Percentiles rank a stretch among this genome's conserved stretches.
These are phyloP conservation scores for Anastatica hierochuntica DNA, from an alignment of 345 rosid species.

Conservation along the genomic window DNA sequence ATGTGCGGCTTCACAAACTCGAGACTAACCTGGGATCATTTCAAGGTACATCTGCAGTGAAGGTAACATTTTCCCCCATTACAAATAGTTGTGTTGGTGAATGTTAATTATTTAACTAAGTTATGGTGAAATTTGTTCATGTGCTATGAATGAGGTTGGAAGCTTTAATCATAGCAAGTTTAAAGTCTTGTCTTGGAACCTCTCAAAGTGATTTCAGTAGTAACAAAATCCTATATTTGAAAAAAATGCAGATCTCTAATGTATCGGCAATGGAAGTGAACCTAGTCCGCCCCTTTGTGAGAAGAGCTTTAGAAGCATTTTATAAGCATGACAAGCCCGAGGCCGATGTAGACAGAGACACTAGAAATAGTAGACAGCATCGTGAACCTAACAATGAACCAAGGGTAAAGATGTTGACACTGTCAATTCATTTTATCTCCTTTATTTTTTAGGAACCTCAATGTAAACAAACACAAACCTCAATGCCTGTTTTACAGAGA, in stretches of 20 bases:
- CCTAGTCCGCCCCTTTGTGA: conserved; percentile 83
- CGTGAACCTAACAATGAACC: conserved; percentile 46
- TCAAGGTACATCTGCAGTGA: conserved; percentile 84
- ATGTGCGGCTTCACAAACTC: conserved; percentile 86
- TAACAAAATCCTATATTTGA: conserved; percentile 17
- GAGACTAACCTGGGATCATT: conserved; percentile 82
- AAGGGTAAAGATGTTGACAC: conserved; percentile 37
- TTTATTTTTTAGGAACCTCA: too few relatives aligned
- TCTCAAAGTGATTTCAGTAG: not conserved
- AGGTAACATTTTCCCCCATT: conserved; percentile 33
- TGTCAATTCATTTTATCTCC: not conserved
- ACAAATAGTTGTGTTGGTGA: not conserved
- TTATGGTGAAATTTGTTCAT: too few relatives aligned
- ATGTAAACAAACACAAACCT: not conserved
- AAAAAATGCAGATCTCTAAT: conserved; percentile 53
- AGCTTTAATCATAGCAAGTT: too few relatives aligned
- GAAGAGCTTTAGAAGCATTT: conserved; percentile 81
- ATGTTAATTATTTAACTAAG: too few relatives aligned
- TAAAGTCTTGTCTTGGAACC: too few relatives aligned
- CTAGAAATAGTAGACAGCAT: conserved; percentile 37
- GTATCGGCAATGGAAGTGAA: conserved; percentile 98
- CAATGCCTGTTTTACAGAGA: conserved; percentile 19
- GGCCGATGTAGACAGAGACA: conserved; percentile 44
- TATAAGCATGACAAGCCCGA: conserved; percentile 86
- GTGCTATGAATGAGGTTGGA: too few relatives aligned